These are phyloP conservation scores for Aspergillus melleus DNA, from an alignment of 2,329 filamentous ascomycete genomes.

Conservation along the genomic window DNA sequence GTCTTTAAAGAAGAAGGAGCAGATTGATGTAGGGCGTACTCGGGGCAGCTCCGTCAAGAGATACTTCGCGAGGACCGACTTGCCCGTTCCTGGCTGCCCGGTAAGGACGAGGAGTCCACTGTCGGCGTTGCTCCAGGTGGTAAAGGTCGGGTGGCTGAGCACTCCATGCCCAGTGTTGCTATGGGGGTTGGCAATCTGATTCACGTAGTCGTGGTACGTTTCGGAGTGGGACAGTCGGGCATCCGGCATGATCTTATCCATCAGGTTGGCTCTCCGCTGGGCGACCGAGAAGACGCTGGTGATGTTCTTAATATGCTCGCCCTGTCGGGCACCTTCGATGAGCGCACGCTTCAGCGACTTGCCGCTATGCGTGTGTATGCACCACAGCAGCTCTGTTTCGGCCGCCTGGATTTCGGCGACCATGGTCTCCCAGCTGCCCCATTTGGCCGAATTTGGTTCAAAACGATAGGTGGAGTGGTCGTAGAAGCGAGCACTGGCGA, in stretches of 20 bases:
- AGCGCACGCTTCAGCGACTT: not conserved
- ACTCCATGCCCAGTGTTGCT: not conserved
- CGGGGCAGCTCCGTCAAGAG: not conserved
- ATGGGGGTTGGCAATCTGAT: constrained; percentile 1
- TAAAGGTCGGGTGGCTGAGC: not conserved
- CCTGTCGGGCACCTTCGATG: not conserved
- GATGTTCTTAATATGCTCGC: not conserved
- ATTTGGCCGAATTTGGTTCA: not conserved
- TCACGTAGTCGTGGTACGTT: constrained; percentile 1
- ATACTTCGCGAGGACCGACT: not conserved
- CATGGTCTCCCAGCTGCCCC: not conserved
- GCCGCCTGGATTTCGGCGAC: not conserved
- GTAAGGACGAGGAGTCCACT: not conserved
- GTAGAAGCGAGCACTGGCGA: not conserved
- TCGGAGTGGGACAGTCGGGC: not conserved
- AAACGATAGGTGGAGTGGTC: not conserved
- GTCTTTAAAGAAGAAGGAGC: constrained; percentile 3
- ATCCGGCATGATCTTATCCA: constrained; percentile 2
- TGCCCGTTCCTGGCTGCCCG: not conserved
- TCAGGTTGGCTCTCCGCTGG: not conserved
- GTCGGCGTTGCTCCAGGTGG: not conserved
- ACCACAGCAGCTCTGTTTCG: not conserved
- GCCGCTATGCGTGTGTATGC: not conserved
- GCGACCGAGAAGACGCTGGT: not conserved
- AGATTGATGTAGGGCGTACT: not conserved